phyloP scores from a whole-genome alignment of 768 basidiomycete species.

The Suillus plorans region DNA sequence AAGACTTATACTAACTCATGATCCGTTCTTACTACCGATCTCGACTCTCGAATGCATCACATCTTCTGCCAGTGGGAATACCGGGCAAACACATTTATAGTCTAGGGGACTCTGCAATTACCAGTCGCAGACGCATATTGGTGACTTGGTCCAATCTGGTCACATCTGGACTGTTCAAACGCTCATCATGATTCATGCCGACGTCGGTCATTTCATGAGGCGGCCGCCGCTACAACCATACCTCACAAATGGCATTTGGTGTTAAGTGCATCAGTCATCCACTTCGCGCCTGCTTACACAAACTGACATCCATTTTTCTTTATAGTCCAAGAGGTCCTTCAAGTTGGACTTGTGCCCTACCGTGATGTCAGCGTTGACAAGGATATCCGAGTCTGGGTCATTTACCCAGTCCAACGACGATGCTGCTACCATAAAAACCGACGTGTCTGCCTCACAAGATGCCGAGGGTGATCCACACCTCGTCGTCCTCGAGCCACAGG shows the following conservation, averaged over 20 bases:
- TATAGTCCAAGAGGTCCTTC: background rate
- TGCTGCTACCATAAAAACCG: conserved; percentile 6
- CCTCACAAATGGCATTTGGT: background rate
- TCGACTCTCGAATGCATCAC: background rate
- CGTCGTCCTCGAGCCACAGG: conserved; percentile 40
- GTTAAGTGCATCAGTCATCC: background rate
- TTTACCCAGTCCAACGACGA: conserved; percentile 15
- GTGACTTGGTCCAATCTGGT: background rate
- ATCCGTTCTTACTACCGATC: background rate
- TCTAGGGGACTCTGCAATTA: background rate
- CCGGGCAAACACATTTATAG: background rate
- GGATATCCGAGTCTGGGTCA: conserved; percentile 5
- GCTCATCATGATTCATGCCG: background rate
- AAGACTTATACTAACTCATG: too few relatives aligned
- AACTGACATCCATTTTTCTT: background rate
- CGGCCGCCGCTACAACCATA: background rate
- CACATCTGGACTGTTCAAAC: background rate
- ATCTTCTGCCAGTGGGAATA: background rate
- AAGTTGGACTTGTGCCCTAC: background rate
- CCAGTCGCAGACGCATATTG: background rate
- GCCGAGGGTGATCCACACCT: conserved; percentile 14
- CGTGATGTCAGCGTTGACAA: conserved; percentile 8
- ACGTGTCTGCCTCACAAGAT: conserved; percentile 4
- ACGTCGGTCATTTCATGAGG: too few relatives aligned
- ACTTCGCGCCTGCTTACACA: background rate